Evolutionary conservation across 1,284 basidiomycete genomes (phyloP), one percentile per base, ranked within the genome.

Genomic region (Sparassis latifolia): DNA sequence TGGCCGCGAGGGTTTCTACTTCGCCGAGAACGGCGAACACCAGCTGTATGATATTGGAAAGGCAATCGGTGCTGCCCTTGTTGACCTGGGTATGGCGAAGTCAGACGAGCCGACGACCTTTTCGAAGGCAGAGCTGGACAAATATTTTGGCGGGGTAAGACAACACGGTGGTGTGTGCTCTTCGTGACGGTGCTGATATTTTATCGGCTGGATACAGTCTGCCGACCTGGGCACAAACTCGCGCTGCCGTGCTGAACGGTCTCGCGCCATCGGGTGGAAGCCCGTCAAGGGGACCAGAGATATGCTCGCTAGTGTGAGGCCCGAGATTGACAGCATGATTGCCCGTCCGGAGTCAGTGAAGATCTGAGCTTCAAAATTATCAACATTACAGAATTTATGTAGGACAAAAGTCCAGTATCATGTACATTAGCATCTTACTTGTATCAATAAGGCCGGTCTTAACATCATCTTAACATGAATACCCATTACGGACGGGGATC

Each of bases 1-100:
- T 47, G 76, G 76, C 1, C 58, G 65, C 5, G 64, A 72, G 4
- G 77, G 76, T 1, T 76, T 67, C 52, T 78, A 75, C 55, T 74
- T 77, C 53, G 71, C 59, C 12, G 75, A 73, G 55, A 73, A 72
- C 50, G 74, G 74, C 35, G 74, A 77, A 50, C 66, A 72, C 52
- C 61, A 54, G 7, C 55, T 71, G 51, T 60, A 66, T 46, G 62
- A 69, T 12, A 53, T 76, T 7, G 62, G 64, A 1, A 62, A 69
- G 51, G 66, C 66, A 1, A 70, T 76, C 32, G 70, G 67, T 0
- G 55, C 63, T 29, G 65, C 61, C 0, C 55, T 75, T 9, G 56
- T 65, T 10, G 62, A 61, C 3, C 44, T 66, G 9, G 66, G 66
- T 1, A 49, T 61, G 30, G 50, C 57, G 28, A 53, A 61, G 3